phyloP scores from a whole-genome alignment of 176 grass and related monocot genomes.

The Neostapfia colusana region DNA sequence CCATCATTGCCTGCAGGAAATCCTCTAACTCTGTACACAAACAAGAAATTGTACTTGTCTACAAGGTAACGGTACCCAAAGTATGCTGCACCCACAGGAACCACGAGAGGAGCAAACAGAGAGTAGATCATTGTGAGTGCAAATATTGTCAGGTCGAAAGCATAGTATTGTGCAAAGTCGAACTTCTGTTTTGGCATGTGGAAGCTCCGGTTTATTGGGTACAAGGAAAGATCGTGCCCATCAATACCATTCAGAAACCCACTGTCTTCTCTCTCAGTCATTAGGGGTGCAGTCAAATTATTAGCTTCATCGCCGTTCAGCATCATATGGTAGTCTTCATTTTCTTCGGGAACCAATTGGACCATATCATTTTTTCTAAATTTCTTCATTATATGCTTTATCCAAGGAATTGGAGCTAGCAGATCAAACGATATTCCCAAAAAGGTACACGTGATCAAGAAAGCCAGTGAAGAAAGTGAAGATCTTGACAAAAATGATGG shows the following conservation, averaged over 20 bases:
- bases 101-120: constrained; percentile 80
- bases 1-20: constrained; percentile 97
- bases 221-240: constrained; percentile 78
- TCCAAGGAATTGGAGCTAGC: constrained; percentile 85
- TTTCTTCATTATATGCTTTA: constrained; percentile 96
- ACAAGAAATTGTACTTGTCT: constrained; percentile 99
- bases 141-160: constrained; percentile 96
- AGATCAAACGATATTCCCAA: constrained; percentile 98
- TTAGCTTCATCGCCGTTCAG: constrained; percentile 64
- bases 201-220: constrained; percentile 87
- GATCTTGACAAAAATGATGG: constrained; percentile 96
- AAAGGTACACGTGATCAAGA: constrained; percentile 91
- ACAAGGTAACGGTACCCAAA: constrained; percentile 99
- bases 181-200: constrained; percentile 94
- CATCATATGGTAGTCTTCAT: constrained; percentile 59
- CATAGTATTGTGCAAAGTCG: constrained; percentile 98
- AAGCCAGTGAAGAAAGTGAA: constrained; percentile 90
- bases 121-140: constrained; percentile 99
- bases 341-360: constrained; percentile 92
- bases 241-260: constrained; percentile 60
- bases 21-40: constrained; percentile 92
- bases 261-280: constrained; percentile 64
- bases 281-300: constrained; percentile 65
- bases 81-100: constrained; percentile 86
- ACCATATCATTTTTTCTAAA: constrained; percentile 99